phyloP scores from a whole-genome alignment of 1,284 basidiomycete species.

The Pascua sp. region DNA sequence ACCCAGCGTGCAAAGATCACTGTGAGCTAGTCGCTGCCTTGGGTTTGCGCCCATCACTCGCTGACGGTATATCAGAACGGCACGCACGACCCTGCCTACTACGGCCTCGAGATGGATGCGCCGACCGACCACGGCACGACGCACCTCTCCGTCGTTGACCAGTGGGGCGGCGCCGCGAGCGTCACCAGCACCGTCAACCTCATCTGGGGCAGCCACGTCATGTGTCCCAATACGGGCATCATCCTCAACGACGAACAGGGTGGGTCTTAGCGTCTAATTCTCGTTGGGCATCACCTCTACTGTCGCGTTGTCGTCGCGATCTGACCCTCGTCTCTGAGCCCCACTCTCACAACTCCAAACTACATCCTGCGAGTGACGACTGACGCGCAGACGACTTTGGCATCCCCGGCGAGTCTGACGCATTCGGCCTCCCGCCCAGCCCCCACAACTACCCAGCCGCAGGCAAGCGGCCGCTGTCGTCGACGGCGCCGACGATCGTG shows the following conservation, averaged over 20 bases:
- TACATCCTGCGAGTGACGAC: too few relatives aligned
- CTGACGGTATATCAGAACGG: constrained; percentile 51
- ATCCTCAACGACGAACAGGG: constrained; percentile 77
- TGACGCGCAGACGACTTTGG: constrained; percentile 71
- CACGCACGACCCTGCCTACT: constrained; percentile 77
- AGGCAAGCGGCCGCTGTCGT: constrained; percentile 79
- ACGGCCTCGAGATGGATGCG: constrained; percentile 75
- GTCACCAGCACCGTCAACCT: constrained; percentile 84
- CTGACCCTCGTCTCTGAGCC: background rate
- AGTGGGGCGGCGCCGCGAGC: constrained; percentile 76
- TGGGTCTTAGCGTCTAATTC: constrained; percentile 9
- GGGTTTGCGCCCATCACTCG: too few relatives aligned
- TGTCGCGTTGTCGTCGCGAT: background rate
- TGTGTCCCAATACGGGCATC: constrained; percentile 79
- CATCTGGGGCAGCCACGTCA: constrained; percentile 74
- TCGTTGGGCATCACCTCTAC: background rate
- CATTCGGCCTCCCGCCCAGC: constrained; percentile 77
- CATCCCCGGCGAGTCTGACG: constrained; percentile 71
- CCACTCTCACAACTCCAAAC: too few relatives aligned
- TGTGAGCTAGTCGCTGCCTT: too few relatives aligned
- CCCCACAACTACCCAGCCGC: constrained; percentile 86
- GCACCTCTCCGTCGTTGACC: constrained; percentile 75
- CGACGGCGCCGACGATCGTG: constrained; percentile 73
- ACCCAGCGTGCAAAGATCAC: constrained; percentile 52
- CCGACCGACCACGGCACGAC: constrained; percentile 84